These are phyloP conservation scores for Calonectria leucothoes DNA, from an alignment of 2,329 filamentous ascomycete species.

Conservation along the genomic window DNA sequence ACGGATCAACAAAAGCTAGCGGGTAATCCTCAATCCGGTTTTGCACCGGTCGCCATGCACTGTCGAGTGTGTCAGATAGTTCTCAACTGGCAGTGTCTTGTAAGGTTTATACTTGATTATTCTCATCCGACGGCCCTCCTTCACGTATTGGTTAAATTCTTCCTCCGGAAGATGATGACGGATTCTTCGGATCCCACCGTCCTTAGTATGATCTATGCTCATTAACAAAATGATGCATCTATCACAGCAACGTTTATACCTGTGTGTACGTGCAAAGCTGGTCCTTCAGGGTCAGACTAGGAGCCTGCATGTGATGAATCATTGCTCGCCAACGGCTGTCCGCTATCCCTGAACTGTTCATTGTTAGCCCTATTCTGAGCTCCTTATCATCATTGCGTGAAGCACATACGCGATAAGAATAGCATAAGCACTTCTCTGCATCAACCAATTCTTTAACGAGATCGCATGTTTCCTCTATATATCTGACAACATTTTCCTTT, in stretches of 20 bases:
- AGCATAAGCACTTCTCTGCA: not conserved
- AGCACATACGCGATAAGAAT: not conserved
- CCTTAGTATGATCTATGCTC: not conserved
- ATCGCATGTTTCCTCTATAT: not conserved
- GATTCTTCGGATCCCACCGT: not conserved
- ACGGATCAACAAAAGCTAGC: not conserved
- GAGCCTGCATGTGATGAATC: not conserved
- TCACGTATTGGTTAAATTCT: not conserved
- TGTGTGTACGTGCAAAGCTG: not conserved
- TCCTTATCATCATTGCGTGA: not conserved
- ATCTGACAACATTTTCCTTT: not conserved
- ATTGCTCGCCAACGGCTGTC: not conserved
- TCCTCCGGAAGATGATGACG: not conserved
- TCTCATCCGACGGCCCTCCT: not conserved
- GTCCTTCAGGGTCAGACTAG: not conserved
- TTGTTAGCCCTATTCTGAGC: not conserved
- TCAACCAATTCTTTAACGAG: not conserved
- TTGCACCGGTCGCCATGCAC: not conserved
- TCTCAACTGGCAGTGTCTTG: not conserved
- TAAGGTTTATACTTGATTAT: not conserved
- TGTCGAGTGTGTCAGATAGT: not conserved
- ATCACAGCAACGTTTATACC: not conserved
- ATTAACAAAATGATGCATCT: too few relatives aligned
- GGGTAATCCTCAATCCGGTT: not conserved
- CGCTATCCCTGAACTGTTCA: not conserved